A percentile compares a stretch with the other conserved stretches of the same genome.
phyloP scores from a whole-genome alignment of 2,329 filamentous ascomycete species.

The Raffaelea ambrosiae region DNA sequence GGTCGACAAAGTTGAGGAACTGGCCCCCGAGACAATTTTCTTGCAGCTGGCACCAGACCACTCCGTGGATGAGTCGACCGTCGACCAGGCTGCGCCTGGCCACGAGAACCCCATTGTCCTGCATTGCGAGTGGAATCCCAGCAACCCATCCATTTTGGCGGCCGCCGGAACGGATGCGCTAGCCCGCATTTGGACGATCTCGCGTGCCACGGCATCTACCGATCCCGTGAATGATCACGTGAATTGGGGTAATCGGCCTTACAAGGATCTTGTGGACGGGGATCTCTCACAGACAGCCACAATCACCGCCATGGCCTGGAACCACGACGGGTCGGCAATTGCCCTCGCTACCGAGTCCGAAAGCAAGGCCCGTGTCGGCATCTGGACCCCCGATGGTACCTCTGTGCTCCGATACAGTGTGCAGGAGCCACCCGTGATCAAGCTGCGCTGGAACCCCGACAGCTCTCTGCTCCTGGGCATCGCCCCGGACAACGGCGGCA shows the following conservation, averaged over 20 bases:
- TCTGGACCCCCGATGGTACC: slow-evolving; percentile 47
- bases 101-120: slow-evolving; percentile 52
- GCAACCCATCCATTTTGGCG: slow-evolving; percentile 55
- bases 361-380: slow-evolving; percentile 42
- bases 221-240: slow-evolving; percentile 40
- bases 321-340: slow-evolving; percentile 44
- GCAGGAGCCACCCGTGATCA: slow-evolving; percentile 52
- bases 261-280: slow-evolving; percentile 42
- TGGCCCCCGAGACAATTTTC: slow-evolving; percentile 51
- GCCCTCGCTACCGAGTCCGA: slow-evolving; percentile 50
- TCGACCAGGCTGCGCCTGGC: slow-evolving; percentile 12
- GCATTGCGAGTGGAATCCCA: slow-evolving; percentile 62
- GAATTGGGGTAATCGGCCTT: slow-evolving; percentile 30
- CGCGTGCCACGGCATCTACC: slow-evolving; percentile 39
- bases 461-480: slow-evolving; percentile 48
- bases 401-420: slow-evolving; percentile 45
- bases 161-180: slow-evolving; percentile 62
- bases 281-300: slow-evolving; percentile 42
- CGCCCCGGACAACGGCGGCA: slow-evolving; percentile 44
- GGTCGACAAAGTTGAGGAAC: slow-evolving; percentile 54
- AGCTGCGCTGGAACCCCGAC: slow-evolving; percentile 51
- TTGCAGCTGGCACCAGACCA: slow-evolving; percentile 43
- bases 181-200: slow-evolving; percentile 60
- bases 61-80: slow-evolving; percentile 24
- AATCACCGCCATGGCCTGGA: slow-evolving; percentile 54